These are phyloP conservation scores for Chlorella sorokiniana DNA, from an alignment of 139 green algal species.

Conservation along the genomic window DNA sequence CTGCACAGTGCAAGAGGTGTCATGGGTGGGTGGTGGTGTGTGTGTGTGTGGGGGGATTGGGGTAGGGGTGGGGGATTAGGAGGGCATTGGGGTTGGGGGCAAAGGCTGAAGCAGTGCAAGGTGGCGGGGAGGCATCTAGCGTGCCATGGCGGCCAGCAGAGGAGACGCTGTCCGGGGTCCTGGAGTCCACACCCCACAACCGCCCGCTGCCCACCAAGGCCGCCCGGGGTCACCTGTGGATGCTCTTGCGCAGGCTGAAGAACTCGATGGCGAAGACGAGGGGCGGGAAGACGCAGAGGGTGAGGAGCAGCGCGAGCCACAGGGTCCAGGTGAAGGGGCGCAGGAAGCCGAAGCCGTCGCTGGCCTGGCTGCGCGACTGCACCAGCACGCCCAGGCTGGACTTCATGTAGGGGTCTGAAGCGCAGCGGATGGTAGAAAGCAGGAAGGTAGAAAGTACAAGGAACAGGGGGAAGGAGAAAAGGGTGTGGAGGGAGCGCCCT, in stretches of 20 bases:
- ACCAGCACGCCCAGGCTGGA: not conserved
- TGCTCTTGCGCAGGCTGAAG: constrained; percentile 8
- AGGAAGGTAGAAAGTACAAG: not conserved
- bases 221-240: not conserved
- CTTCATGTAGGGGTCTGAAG: not conserved
- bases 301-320: constrained; percentile 11
- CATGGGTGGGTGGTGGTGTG: not conserved
- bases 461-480: not conserved
- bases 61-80: too few species aligned
- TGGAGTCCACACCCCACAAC: too few species aligned
- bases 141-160: too few species aligned
- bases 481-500: too few species aligned
- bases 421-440: not conserved
- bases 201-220: too few species aligned
- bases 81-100: not conserved
- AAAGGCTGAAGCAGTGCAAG: not conserved
- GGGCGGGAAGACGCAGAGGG: constrained; percentile 1
- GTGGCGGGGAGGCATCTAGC: too few species aligned
- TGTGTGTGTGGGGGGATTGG: too few species aligned
- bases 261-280: constrained; percentile 11
- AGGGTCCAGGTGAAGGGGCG: constrained; percentile 18
- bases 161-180: too few species aligned
- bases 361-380: not conserved
- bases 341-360: constrained; percentile 8
- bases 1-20: not conserved